Percentiles rank a stretch among this genome's conserved stretches.
phyloP scores from a whole-genome alignment of 768 basidiomycete genomes.

The Amanita pseudoporphyria region DNA sequence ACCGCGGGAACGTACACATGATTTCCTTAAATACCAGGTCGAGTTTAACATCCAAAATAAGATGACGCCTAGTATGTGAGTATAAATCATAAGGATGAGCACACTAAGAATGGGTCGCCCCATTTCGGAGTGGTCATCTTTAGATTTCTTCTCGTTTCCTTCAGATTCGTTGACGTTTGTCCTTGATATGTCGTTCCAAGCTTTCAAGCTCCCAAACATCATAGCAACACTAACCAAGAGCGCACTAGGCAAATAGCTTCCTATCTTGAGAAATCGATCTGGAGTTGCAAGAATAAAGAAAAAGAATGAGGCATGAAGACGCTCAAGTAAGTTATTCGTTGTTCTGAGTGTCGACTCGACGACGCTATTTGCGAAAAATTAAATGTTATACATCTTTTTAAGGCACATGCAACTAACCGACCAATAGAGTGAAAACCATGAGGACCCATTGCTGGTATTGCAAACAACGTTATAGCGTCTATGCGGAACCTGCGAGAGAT shows the following conservation, averaged over 20 bases:
- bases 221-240: constrained; percentile 77
- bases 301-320: constrained; percentile 96
- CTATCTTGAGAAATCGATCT: constrained; percentile 77
- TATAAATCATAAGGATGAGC: constrained; percentile 42
- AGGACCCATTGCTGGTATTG: constrained; percentile 78
- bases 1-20: constrained; percentile 25
- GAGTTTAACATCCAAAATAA: constrained; percentile 41
- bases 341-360: constrained; percentile 86
- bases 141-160: constrained; percentile 8
- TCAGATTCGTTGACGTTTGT: constrained; percentile 16
- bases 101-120: constrained; percentile 45
- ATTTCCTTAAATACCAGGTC: constrained; percentile 31
- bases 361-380: constrained; percentile 35
- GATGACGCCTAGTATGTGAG: constrained; percentile 44
- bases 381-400: not conserved
- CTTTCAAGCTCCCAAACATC: constrained; percentile 72
- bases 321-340: constrained; percentile 89
- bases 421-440: constrained; percentile 95
- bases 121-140: constrained; percentile 15
- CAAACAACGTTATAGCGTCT: constrained; percentile 88
- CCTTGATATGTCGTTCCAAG: constrained; percentile 67
- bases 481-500: constrained; percentile 65
- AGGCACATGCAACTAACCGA: constrained; percentile 37
- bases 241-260: constrained; percentile 81
- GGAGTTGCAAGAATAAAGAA: constrained; percentile 74